Conservation (phyloP, 2,329 filamentous ascomycete genomes). For the Neocucurbitaria cava region DNA sequence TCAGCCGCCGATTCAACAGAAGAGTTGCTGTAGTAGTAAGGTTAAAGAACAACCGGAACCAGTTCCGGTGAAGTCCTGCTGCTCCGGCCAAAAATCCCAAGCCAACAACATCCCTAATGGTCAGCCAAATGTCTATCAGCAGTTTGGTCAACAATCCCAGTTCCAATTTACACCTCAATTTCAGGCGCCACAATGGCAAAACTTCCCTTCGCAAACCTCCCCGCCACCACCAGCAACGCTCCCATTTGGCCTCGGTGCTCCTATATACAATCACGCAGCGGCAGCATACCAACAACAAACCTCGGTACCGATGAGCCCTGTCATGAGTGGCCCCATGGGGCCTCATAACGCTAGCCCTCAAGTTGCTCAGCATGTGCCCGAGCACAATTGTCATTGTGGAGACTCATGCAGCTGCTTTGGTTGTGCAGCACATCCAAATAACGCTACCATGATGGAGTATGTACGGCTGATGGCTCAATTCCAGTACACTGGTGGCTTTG, state of each 20-base stretch:
- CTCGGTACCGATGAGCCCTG: slow-evolving; percentile 40
- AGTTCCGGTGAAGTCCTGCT: slow-evolving; percentile 40
- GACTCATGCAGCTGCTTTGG: slow-evolving; percentile 71
- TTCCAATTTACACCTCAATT: slow-evolving; percentile 31
- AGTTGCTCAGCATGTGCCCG: slow-evolving; percentile 43
- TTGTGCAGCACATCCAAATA: slow-evolving; percentile 72
- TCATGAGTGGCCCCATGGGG: slow-evolving; percentile 16
- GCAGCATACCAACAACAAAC: slow-evolving; percentile 40
- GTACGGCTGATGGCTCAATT: slow-evolving; percentile 53
- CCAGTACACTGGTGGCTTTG: slow-evolving; percentile 44
- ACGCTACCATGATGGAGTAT: slow-evolving; percentile 65
- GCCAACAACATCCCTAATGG: slow-evolving; percentile 4
- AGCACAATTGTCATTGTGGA: slow-evolving; percentile 68
- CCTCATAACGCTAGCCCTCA: slow-evolving; percentile 37
- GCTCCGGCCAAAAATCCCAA: slow-evolving; percentile 30
- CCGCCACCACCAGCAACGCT: slow-evolving; percentile 16
- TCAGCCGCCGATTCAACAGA: slow-evolving; percentile 20
- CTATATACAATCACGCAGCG: slow-evolving; percentile 45
- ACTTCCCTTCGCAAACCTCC: slow-evolving; percentile 23
- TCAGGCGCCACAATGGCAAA: slow-evolving; percentile 27
- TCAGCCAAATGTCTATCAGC: slow-evolving; percentile 14
- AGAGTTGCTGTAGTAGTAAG: slow-evolving; percentile 42
- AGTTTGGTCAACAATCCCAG: slow-evolving; percentile 24
- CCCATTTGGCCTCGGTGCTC: slow-evolving; percentile 40
- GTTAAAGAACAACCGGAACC: slow-evolving; percentile 23